phyloP scores from a whole-genome alignment of 2,329 filamentous ascomycete species.

The Stachybotrys chlorohalonatus region DNA sequence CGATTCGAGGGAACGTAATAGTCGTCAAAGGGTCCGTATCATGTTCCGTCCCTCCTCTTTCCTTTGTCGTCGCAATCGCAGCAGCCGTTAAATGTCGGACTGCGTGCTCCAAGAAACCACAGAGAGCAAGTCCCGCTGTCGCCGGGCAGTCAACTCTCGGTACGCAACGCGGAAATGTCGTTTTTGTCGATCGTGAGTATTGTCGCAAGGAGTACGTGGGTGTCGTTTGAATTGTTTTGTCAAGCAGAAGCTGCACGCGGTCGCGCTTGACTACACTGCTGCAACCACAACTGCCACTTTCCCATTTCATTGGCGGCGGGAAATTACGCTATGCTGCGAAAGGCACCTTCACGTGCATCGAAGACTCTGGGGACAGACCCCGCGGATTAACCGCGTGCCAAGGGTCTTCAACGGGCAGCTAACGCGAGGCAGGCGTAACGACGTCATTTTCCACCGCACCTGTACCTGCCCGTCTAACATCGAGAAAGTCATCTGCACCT shows the following conservation, averaged over 20 bases:
- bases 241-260: slow-evolving; percentile 1
- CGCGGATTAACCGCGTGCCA: background rate
- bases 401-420: background rate
- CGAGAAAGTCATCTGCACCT: too few species aligned
- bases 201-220: background rate
- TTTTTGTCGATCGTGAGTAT: background rate
- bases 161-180: background rate
- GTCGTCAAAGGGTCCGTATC: background rate
- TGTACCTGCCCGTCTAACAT: background rate
- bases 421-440: background rate
- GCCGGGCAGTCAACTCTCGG: background rate
- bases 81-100: background rate
- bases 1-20: background rate
- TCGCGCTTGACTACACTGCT: slow-evolving; percentile 2
- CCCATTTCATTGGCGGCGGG: slow-evolving; percentile 3
- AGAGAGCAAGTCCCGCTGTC: background rate
- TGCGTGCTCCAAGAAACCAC: background rate
- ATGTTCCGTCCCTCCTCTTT: background rate
- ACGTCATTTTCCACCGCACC: background rate
- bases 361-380: background rate
- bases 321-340: slow-evolving; percentile 2
- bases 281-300: slow-evolving; percentile 1
- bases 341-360: background rate
- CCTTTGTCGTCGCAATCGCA: background rate
- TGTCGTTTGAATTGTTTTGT: background rate